Evolutionary conservation across 805 yeast genomes (phyloP), one percentile per base, ranked within the genome.

Genomic region (Pichia rugopelliculosa): DNA sequence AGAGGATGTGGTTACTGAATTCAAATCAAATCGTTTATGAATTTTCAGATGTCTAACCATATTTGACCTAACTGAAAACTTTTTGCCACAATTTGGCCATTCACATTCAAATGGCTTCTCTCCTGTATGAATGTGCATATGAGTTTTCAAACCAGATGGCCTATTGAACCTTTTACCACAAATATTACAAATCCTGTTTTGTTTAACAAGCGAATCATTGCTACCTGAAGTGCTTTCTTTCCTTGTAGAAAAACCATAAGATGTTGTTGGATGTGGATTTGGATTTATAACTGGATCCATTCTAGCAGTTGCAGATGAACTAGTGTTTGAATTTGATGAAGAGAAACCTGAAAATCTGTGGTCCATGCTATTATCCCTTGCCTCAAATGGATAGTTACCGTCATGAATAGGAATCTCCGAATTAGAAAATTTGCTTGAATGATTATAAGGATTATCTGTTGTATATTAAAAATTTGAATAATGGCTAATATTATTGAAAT

Each of bases 61-160:
- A 59, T 88, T 90, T 37, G 87, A 79, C 59, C 87, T 77, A 20
- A 90, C 89, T 17, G 83, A 78, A 60, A 88, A 88, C 4, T 75
- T 58, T 57, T 82, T 79, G 0, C 77, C 79, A 64, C 96, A 88
- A 18, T 74, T 77, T 0, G 68, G 68, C 79, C 85, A 82, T 21
- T 56, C 54, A 60, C 88, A 83, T 47, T 67, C 66, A 59, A 78
- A 83, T 9, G 89, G 89, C 54, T 82, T 82, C 58, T 81, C 88
- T n/a, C 89, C 89, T 0, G 88, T 82, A 61, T 88, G 96, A 7
- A 86, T 83, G 54, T 87, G 77, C 54, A 75, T 71, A 64, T 88
- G 96, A 4, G 90, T 87, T 53, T 81, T 83, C 47, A 87, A 69
- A 1, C 93, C 87, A 11, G 89, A 82, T 9, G 95, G 90, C 59